Base-by-base conservation (phyloP, 2,329 filamentous ascomycete genomes). In the Paraphoma chrysanthemicola region DNA sequence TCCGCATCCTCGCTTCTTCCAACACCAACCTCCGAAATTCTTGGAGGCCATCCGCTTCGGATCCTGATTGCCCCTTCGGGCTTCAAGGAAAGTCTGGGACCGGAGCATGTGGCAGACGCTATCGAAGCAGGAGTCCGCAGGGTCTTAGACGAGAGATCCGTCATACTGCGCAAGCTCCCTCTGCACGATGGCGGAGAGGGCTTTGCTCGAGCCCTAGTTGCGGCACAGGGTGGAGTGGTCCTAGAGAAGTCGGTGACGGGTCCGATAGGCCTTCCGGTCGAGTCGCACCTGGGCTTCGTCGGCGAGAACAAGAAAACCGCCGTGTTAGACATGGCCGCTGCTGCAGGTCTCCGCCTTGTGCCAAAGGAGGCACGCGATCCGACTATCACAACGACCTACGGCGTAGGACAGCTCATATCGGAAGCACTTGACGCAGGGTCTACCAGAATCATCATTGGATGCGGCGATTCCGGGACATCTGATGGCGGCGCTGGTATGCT, bases 401-500 rank as follows among this genome's bases (percentile, higher is more conserved):
- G 82, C 0, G 82, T 85, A 3, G 83, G 83, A 2, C 72, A 85
- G 59, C 71, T 84, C 8, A 78, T 85, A 12, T 63, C 69, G 2
- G 77, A 78, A 11, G 82, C 82, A 2, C 67, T 85, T 3, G 78
- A 82, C 50, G 72, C 76, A 47, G 82, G 82, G 1, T 80, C 76
- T 8, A 71, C 71, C 8, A 77, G 77, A 7, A 81, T 85, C 45
- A 72, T 85, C 7, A 68, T 85, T 18, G 83, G 83, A 1, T 85
- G 82, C 60, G 83, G 82, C 36, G 83, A 85, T 63, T 85, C 82
- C 3, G 83, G 82, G 5, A 85, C 82, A 5, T 83, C 81, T 38
- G 83, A 85, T 56, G 83, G 81, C 6, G 83, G 82, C 12, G 79
- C 80, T 0, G 83, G 83, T 12, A 84, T 85, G 82, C 78, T 83